Percentiles rank a stretch among this genome's conserved stretches.
phyloP scores from a whole-genome alignment of 2,329 filamentous ascomycete genomes.

The Beauveria asiatica region DNA sequence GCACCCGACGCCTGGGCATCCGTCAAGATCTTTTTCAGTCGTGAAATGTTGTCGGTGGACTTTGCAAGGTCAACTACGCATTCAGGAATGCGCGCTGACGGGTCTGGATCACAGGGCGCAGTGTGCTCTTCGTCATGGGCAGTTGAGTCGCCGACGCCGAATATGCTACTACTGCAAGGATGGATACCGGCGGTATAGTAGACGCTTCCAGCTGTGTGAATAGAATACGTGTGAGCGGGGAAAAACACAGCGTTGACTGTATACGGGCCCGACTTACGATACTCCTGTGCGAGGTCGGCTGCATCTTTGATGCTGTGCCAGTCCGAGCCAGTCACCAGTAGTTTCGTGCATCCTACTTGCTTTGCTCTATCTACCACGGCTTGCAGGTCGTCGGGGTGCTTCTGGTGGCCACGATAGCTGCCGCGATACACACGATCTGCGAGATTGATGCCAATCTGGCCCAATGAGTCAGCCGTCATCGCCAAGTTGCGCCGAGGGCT shows the following conservation, averaged over 20 bases:
- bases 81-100: constrained; percentile 38
- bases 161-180: constrained; percentile 76
- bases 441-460: constrained; percentile 84
- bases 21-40: constrained; percentile 57
- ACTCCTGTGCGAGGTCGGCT: constrained; percentile 61
- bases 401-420: constrained; percentile 69
- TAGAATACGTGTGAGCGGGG: constrained; percentile 10
- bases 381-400: constrained; percentile 63
- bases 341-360: constrained; percentile 73
- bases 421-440: constrained; percentile 87
- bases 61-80: constrained; percentile 36
- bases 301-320: constrained; percentile 69
- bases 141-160: constrained; percentile 39
- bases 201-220: constrained; percentile 58
- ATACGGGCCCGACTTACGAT: constrained; percentile 47
- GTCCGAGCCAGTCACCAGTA: constrained; percentile 91
- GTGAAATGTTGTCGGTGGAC: constrained; percentile 42
- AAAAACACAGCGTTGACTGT: not conserved
- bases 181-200: constrained; percentile 92
- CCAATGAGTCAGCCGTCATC: constrained; percentile 11
- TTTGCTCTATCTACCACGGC: constrained; percentile 72
- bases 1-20: constrained; percentile 41
- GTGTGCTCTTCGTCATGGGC: constrained; percentile 34
- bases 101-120: constrained; percentile 45
- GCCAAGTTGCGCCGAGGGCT: not conserved